Conservation (phyloP, 116 monocot species). For the Posidonia oceanica region DNA sequence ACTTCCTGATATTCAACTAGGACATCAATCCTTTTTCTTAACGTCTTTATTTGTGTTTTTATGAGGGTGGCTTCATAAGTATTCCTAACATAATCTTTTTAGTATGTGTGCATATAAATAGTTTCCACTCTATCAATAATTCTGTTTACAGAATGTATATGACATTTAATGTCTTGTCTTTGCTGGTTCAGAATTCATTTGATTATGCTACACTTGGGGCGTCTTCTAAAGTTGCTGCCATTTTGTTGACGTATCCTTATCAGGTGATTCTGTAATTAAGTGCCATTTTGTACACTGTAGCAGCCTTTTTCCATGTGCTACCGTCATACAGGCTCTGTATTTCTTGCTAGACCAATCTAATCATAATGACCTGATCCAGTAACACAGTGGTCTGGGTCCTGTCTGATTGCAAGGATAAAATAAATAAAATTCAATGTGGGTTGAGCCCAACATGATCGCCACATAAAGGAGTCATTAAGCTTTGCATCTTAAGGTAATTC, state of each 20-base stretch:
- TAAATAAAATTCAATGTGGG: too few relatives aligned
- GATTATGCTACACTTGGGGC: conserved; percentile 88
- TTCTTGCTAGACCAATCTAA: too few relatives aligned
- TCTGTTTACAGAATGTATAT: neutral
- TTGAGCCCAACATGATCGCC: too few relatives aligned
- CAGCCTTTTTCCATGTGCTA: too few relatives aligned
- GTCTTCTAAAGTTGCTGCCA: conserved; percentile 74
- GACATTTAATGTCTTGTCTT: conserved; percentile 1
- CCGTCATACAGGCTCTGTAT: too few relatives aligned
- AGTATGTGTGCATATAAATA: neutral
- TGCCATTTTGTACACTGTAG: too few relatives aligned
- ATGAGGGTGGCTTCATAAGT: neutral
- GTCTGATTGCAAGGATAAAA: neutral
- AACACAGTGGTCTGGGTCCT: neutral
- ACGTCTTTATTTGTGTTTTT: too few relatives aligned
- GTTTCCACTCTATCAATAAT: neutral
- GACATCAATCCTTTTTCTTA: too few relatives aligned
- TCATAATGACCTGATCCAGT: neutral
- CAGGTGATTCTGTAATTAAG: conserved; percentile 33
- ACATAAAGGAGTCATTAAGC: too few relatives aligned
- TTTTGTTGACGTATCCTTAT: conserved; percentile 84
- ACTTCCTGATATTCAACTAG: too few relatives aligned
- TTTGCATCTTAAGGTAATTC: too few relatives aligned
- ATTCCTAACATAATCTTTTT: neutral
- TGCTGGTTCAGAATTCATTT: conserved; percentile 58